Base-by-base conservation (phyloP, 805 yeast genomes). In the Dipodascopsis uninucleata region DNA sequence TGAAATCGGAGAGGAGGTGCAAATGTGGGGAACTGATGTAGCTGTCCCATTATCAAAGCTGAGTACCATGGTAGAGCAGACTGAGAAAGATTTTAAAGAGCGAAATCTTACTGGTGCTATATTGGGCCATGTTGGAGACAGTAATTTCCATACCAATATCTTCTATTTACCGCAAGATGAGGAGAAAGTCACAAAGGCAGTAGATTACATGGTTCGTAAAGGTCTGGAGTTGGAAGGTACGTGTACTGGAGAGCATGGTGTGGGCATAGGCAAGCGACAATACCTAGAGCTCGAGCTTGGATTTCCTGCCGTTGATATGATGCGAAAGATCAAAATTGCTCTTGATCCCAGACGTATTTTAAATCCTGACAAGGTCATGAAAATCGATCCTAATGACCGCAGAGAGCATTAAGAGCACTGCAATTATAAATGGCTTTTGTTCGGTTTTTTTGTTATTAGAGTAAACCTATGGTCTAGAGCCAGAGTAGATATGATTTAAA, bases 221-320 rank as follows among this genome's bases (percentile, higher is more conserved):
- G 94, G 90, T 0, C 65, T 85, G 14, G 73, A 67, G 1, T 74
- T 79, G 29, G 94, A 85, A 41, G 94, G 95, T 1, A 85, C 95
- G 1, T 80, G 87, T 54, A 82, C 88, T 3, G 95, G 95, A 28
- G 95, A 85, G 59, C 95, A 85, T 60, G 95, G 95, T 10, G 77
- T 86, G 31, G 95, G 95, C 6, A 73, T 81, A 33, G 89, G 90
- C 28, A 85, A 85, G 59, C 66, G 89, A 52, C 75, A 74, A 23
- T 78, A 71, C 47, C 62, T 85, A 26, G 66, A 71, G 23, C 65
- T 68, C 44, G 95, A 85, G 61, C 64, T 85, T 22, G 94, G 93
- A 1, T 69, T 70, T 3, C 81, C 75, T 1, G 76, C 93, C 0
- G 72, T 85, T 21, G 78, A 77, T 57, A 61, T 80, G 28, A 85